Evolutionary conservation across 2,329 filamentous ascomycete species (phyloP).

Genomic region (Aulographum hederae): DNA sequence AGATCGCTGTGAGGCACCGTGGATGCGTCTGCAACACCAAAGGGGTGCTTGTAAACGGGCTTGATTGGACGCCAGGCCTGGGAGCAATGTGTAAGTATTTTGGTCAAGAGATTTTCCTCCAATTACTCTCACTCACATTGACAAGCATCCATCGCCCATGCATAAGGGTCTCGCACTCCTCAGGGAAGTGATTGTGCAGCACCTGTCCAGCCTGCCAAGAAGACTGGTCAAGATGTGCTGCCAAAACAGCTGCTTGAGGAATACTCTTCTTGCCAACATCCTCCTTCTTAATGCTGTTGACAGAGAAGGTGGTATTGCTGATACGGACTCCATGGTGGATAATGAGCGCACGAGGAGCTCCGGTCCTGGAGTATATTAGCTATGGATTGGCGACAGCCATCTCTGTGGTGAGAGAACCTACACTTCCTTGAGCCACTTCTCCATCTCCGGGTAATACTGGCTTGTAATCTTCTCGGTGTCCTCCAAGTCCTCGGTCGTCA

Average conservation of each 20-base stretch:
- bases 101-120: too few relatives aligned
- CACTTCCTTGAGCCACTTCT: conserved; percentile 3
- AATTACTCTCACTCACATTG: conserved; percentile 3
- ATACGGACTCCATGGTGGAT: conserved; percentile 4
- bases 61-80: conserved; percentile 6
- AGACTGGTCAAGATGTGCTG: conserved; percentile 5
- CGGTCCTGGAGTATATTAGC: conserved; percentile 3
- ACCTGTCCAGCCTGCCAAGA: conserved; percentile 1
- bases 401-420: background rate
- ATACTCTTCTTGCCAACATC: background rate
- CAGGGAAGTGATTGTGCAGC: conserved; percentile 3
- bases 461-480: conserved; percentile 4
- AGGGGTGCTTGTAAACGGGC: conserved; percentile 4
- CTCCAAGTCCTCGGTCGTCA: conserved; percentile 3
- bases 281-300: background rate
- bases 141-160: conserved; percentile 4
- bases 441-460: conserved; percentile 5
- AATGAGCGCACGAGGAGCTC: conserved; percentile 1
- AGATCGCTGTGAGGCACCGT: conserved; percentile 2
- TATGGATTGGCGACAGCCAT: background rate
- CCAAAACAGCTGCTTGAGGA: background rate
- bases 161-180: conserved; percentile 2
- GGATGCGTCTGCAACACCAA: conserved; percentile 3
- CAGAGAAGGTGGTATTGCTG: background rate
- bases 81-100: background rate